A percentile compares a stretch with the other conserved stretches of the same genome.
phyloP scores from a whole-genome alignment of 2,329 filamentous ascomycete species.

The Chaetomiaceae sp. region DNA sequence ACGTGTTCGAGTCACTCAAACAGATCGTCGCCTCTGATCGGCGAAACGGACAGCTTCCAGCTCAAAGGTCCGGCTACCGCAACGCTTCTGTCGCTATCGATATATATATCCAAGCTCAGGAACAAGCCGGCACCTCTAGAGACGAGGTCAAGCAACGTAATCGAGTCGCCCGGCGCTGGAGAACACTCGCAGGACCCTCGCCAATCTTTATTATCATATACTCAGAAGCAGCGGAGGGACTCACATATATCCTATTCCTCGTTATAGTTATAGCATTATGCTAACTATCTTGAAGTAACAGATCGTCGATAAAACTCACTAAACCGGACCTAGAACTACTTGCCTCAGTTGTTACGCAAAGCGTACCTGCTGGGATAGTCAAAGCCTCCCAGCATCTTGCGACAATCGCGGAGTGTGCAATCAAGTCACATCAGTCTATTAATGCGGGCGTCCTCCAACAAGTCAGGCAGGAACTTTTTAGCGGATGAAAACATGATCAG shows the following conservation, averaged over 20 bases:
- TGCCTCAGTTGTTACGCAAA: slow-evolving; percentile 3
- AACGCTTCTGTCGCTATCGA: slow-evolving; percentile 5
- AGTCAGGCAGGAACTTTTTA: not conserved
- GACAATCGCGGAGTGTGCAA: slow-evolving; percentile 2
- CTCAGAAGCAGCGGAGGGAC: slow-evolving; percentile 5
- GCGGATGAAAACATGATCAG: not conserved
- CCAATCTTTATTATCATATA: slow-evolving; percentile 10
- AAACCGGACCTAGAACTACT: not conserved
- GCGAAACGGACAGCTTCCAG: not conserved
- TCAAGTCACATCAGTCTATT: slow-evolving; percentile 2
- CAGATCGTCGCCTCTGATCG: slow-evolving; percentile 2
- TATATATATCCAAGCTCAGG: slow-evolving; percentile 10
- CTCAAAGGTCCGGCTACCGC: not conserved
- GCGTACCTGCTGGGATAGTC: not conserved
- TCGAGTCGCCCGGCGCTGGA: slow-evolving; percentile 4
- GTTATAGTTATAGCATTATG: not conserved
- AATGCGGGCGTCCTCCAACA: not conserved
- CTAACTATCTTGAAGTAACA: slow-evolving; percentile 10
- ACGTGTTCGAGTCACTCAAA: slow-evolving; percentile 6
- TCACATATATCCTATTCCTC: not conserved
- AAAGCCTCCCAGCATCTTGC: slow-evolving; percentile 2
- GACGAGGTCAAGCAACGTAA: slow-evolving; percentile 3
- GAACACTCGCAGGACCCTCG: slow-evolving; percentile 1
- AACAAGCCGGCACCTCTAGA: slow-evolving; percentile 1
- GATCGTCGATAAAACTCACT: not conserved